Evolutionary conservation across 108 stramenopile genomes (phyloP), one percentile per base, ranked within the genome.

Genomic region (Pseudonitzschia pungens): DNA sequence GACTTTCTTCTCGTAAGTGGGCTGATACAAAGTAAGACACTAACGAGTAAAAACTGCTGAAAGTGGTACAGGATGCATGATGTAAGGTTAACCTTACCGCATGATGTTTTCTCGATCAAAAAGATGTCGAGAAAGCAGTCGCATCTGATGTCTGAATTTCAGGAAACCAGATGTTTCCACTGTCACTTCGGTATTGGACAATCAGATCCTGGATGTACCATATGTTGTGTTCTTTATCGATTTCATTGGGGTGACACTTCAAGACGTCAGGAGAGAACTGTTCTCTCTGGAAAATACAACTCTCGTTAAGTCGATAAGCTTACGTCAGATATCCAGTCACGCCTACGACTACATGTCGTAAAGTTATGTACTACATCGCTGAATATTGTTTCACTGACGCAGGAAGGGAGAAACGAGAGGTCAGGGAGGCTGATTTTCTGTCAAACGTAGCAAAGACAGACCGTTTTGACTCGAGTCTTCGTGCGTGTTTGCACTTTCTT

Each of bases 161-260:
- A 5, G 6, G 45, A 48, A 48, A 48, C 36, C 45, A 48, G 3
- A 48, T 48, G 45, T 48, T 48, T 18, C 45, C 14, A 18, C 18
- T 2, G 36, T n/a, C n/a, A n/a, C n/a, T n/a, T n/a, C 7, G 9
- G 5, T 18, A 48, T 48, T 4, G 10, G 45, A 11, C 45, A 18
- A 48, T 48, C 45, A 4, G 1, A 8, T 48, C 4, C 36, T 36
- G 36, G 36, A 36, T 36, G 4, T 6, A 48, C 45, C 45, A 48
- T 48, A 48, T 48, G 45, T 18, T 55, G 26, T 22, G 9, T 55
- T 55, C 54, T 55, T 55, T 22, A 1, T 24, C 20, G 9, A 21
- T 55, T 2, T 55, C 22, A 55, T 55, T 55, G 54, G 54, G 21
- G 1, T 55, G 54, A 22, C 54, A 55, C 54, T 55, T 55, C 54